Conservation (phyloP, 306 rosid genomes). For the Arachis hypogaea region DNA sequence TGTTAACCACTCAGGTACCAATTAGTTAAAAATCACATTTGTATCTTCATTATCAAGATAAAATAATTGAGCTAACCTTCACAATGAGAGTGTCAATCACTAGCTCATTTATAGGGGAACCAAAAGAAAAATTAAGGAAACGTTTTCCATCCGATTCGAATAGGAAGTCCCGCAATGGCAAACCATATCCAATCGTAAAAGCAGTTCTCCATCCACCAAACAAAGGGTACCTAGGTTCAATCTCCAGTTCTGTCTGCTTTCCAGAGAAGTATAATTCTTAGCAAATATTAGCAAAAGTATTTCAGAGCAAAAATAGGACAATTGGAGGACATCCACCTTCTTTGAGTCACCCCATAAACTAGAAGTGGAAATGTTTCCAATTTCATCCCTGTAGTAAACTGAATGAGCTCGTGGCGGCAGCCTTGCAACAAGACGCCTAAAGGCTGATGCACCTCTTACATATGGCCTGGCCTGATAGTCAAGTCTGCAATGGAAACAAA, state of each 20-base stretch:
- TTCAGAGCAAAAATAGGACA: conserved; percentile 5
- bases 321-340: conserved; percentile 53
- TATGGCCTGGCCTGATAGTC: conserved; percentile 87
- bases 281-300: conserved; percentile 33
- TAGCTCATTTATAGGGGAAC: conserved; percentile 79
- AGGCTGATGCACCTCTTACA: conserved; percentile 80
- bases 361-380: conserved; percentile 97
- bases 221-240: conserved; percentile 94
- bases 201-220: conserved; percentile 97
- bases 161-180: conserved; percentile 89
- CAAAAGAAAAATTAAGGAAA: conserved; percentile 75
- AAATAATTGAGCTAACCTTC: conserved; percentile 57
- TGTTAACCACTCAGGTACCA: conserved; percentile 4
- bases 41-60: conserved; percentile 20
- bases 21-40: conserved; percentile 5
- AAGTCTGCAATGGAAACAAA: conserved; percentile 65
- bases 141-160: conserved; percentile 79
- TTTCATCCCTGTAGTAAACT: conserved; percentile 92
- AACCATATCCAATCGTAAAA: conserved; percentile 89
- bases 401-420: conserved; percentile 96
- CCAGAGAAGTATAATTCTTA: conserved; percentile 22
- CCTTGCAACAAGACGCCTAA: conserved; percentile 79
- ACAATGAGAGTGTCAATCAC: conserved; percentile 76
- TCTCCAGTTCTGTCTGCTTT: conserved; percentile 76
- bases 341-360: conserved; percentile 90